Evolutionary conservation across 2,329 filamentous ascomycete genomes (phyloP).

Genomic region (Magnaporthiopsis rhizophila): DNA sequence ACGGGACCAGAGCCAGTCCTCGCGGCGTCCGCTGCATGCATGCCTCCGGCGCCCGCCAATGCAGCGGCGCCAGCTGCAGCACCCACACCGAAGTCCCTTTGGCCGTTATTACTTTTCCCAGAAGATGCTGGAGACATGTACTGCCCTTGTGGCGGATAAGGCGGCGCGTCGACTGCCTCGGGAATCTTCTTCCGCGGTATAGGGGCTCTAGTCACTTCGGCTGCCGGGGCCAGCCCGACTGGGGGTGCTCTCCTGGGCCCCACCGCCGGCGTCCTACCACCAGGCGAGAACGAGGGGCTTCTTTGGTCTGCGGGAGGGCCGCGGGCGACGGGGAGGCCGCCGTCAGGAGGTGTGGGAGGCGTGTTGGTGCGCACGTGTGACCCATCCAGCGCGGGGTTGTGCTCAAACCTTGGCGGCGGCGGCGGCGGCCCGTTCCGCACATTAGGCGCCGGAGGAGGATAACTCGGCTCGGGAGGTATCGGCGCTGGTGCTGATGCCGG

Average conservation of each 20-base stretch:
- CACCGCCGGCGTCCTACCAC: background rate
- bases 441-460: background rate
- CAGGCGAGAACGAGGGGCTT: background rate
- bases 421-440: background rate
- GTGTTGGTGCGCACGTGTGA: constrained; percentile 2
- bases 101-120: background rate
- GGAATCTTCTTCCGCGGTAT: constrained; percentile 11
- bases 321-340: background rate
- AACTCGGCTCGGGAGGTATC: background rate
- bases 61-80: constrained; percentile 4
- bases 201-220: constrained; percentile 17
- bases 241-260: background rate
- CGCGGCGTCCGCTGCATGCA: constrained; percentile 11
- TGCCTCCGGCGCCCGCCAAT: constrained; percentile 6
- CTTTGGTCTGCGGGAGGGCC: background rate
- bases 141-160: background rate
- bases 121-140: background rate
- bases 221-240: constrained; percentile 3
- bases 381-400: background rate
- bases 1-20: constrained; percentile 8
- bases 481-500: background rate
- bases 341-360: background rate
- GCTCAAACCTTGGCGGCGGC: constrained; percentile 1
- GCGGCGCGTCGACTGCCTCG: background rate
- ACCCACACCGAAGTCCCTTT: background rate